A percentile compares a stretch with the other conserved stretches of the same genome.
Conservation (phyloP, 2,329 filamentous ascomycete species). For the Pestalotiopsis sp. region DNA sequence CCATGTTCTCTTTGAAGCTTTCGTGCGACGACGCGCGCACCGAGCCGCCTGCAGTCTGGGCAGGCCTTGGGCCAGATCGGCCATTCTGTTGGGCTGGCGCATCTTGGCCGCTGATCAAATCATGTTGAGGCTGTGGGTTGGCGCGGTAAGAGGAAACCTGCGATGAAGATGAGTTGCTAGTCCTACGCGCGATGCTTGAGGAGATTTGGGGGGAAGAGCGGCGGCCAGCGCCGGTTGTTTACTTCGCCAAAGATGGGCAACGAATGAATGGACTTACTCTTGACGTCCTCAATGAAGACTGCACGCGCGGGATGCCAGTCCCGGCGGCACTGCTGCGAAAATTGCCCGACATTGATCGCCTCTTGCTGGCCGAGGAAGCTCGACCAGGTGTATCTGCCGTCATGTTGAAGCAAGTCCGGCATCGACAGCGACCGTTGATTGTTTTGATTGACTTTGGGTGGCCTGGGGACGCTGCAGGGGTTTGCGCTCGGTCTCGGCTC, state of each 20-base stretch:
- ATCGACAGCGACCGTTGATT: background rate
- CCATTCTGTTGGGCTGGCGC: slow-evolving; percentile 29
- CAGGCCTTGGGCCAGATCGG: slow-evolving; percentile 42
- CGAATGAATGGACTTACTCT: slow-evolving; percentile 23
- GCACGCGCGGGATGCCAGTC: slow-evolving; percentile 21
- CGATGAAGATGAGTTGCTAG: slow-evolving; percentile 2
- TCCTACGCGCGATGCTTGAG: background rate
- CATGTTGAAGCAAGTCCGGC: slow-evolving; percentile 11
- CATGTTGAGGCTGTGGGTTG: slow-evolving; percentile 56
- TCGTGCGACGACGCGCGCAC: slow-evolving; percentile 52
- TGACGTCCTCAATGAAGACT: slow-evolving; percentile 22
- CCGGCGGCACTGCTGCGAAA: slow-evolving; percentile 28
- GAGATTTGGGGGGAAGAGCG: background rate
- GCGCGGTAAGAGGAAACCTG: slow-evolving; percentile 49
- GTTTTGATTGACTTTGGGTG: slow-evolving; percentile 24
- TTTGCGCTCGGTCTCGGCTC: background rate
- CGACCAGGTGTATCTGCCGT: slow-evolving; percentile 11
- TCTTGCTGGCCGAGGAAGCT: slow-evolving; percentile 9
- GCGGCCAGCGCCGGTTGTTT: slow-evolving; percentile 5
- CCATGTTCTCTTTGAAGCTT: slow-evolving; percentile 60
- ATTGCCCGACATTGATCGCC: slow-evolving; percentile 23
- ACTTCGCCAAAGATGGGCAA: background rate
- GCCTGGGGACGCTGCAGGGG: slow-evolving; percentile 19
- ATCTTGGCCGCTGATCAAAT: slow-evolving; percentile 58
- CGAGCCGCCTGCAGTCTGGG: slow-evolving; percentile 35